Evolutionary conservation across 2,329 filamentous ascomycete genomes (phyloP), one percentile per base, ranked within the genome.

Genomic region (Lasiodiplodia citricola): DNA sequence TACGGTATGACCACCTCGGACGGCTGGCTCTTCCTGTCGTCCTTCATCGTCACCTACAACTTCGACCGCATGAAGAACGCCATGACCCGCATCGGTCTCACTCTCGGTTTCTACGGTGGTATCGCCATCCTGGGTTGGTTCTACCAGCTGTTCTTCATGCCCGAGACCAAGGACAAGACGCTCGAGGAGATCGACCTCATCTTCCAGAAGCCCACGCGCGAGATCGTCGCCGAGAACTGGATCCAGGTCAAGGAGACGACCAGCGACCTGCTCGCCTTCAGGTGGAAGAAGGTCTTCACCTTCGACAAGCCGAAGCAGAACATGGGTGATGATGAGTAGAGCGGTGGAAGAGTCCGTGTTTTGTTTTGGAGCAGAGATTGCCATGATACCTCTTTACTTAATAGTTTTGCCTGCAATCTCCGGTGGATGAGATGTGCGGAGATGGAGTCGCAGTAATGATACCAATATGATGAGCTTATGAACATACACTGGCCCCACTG

Each of bases 131-230:
- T 92, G 0, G 91, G 90, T 14, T 91, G 89, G 86, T 81, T 91
- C 72, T 92, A 92, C 78, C 90, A 92, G 80, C 82, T 92, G 57
- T 76, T 92, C 62, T 92, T 92, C 80, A 92, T 92, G 91, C 90
- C 89, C 0, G 90, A 92, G 82, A 92, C 90, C 2, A 92, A 92
- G 83, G 87, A 90, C 76, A 82, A 83, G 77, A 87, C 87, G 2
- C 85, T 92, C 0, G 91, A 92, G 79, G 90, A 92, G 78, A 92
- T 92, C 69, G 90, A 92, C 70, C 80, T 87, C 47, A 81, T 92
- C 23, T 92, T 92, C 76, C 83, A 86, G 62, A 83, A 86, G 70
- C 89, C 90, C 0, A 92, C 90, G 0, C 80, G 81, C 52, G 85
- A 90, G 55, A 83, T 92, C 55, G 88, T 92, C 0, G 82, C 80